A percentile compares a stretch with the other conserved stretches of the same genome.
Conservation (phyloP, 2,329 filamentous ascomycete genomes). For the Penicillium sp. region DNA sequence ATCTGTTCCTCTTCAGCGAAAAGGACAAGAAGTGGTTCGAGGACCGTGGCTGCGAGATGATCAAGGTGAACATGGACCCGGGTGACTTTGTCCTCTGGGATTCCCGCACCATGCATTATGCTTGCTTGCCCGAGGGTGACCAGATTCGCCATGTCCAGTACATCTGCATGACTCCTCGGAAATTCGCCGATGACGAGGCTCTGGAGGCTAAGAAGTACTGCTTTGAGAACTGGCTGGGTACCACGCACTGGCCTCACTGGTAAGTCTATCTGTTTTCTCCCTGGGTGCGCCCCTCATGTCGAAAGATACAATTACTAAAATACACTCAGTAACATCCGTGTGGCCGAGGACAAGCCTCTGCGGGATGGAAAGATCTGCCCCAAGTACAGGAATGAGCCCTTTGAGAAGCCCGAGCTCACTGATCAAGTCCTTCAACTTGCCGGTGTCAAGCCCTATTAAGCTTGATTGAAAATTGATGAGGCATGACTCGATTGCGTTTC, state of each 20-base stretch:
- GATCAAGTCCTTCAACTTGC: not conserved
- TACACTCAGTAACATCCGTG: not conserved
- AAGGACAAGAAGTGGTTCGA: slow-evolving; percentile 1
- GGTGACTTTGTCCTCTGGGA: slow-evolving; percentile 3
- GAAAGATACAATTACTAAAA: not conserved
- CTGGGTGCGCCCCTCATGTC: too few species aligned
- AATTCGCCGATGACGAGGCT: slow-evolving; percentile 1
- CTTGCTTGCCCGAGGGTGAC: not conserved
- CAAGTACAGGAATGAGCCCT: not conserved
- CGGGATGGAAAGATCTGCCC: not conserved
- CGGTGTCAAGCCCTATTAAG: not conserved
- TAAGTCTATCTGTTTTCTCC: not conserved
- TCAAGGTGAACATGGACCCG: not conserved
- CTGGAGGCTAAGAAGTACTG: not conserved
- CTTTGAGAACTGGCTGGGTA: not conserved
- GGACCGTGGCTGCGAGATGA: not conserved
- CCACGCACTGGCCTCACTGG: slow-evolving; percentile 1
- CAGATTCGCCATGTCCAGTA: slow-evolving; percentile 1
- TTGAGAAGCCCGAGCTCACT: slow-evolving; percentile 1
- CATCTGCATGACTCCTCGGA: slow-evolving; percentile 1
- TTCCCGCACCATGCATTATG: slow-evolving; percentile 1
- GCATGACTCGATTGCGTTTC: not conserved
- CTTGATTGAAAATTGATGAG: not conserved
- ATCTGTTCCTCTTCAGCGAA: slow-evolving; percentile 1
- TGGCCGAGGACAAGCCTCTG: slow-evolving; percentile 1